Conservation (phyloP, 2,329 filamentous ascomycete species). For the Alternaria postmessia region DNA sequence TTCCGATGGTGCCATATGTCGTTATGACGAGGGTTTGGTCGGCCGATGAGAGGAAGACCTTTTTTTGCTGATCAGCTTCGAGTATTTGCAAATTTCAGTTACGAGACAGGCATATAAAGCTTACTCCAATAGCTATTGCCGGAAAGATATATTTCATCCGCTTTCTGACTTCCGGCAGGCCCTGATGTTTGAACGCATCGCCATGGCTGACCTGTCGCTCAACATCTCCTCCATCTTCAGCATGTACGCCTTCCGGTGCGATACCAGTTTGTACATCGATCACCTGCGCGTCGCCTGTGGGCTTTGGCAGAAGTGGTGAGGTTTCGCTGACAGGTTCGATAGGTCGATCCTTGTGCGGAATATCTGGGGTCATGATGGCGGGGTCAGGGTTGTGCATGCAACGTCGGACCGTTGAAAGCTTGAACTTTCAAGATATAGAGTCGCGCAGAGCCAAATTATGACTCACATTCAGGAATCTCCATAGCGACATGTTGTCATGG, state of each 20-base stretch:
- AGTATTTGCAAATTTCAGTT: background rate
- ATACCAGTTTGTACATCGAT: slow-evolving; percentile 38
- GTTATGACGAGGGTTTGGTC: slow-evolving; percentile 81
- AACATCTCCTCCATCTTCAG: slow-evolving; percentile 40
- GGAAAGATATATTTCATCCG: slow-evolving; percentile 67
- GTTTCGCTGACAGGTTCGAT: slow-evolving; percentile 45
- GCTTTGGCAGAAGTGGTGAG: slow-evolving; percentile 55
- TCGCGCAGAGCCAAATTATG: background rate
- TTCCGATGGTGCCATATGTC: slow-evolving; percentile 81
- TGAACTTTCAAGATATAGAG: background rate
- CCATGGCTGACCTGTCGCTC: slow-evolving; percentile 47
- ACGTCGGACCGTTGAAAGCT: background rate
- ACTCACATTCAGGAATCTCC: background rate
- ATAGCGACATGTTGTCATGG: background rate
- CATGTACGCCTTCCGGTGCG: slow-evolving; percentile 30
- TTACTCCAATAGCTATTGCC: slow-evolving; percentile 68
- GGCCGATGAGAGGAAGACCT: slow-evolving; percentile 75
- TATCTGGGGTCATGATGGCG: slow-evolving; percentile 12
- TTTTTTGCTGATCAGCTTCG: slow-evolving; percentile 6
- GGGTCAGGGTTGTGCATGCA: slow-evolving; percentile 4
- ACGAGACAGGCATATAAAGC: slow-evolving; percentile 23
- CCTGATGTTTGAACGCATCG: slow-evolving; percentile 51
- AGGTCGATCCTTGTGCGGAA: background rate
- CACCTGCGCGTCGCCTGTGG: slow-evolving; percentile 14
- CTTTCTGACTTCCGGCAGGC: slow-evolving; percentile 59